Base-by-base conservation (phyloP, 495 filamentous ascomycete species). In the Lophiostoma macrostomum region DNA sequence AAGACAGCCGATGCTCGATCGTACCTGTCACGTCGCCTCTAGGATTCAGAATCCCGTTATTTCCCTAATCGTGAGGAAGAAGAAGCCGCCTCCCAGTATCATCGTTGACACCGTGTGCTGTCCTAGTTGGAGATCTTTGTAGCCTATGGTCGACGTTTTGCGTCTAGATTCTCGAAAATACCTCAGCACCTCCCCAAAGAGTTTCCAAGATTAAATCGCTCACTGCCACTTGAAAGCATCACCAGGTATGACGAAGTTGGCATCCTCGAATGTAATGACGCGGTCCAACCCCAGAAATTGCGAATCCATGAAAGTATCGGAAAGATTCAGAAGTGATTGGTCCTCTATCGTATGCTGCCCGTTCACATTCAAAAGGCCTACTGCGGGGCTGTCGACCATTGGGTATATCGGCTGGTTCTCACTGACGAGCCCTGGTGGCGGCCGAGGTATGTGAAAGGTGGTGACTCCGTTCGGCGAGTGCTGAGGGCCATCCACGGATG, bases 231-330 rank as follows among this genome's bases (percentile, higher is more conserved):
- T 36, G 16, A 49, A 38, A 1, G 18, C 31, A 49, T 49, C 45
- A 2, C 45, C 45, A 22, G 45, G 45, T 10, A 49, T 12, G 32
- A 23, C 36, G 16, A 49, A 49, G 31, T 49, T 49, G 16, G 31
- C 45, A 38, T 49, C 45, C 30, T 49, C 45, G 19, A 49, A 49
- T 31, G 45, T 49, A 38, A 49, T 49, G 32, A 49, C 45, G 7
- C 45, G 30, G 29, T 49, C 45, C 30, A 49, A 14, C 10, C 32
- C 45, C 7, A 49, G 14, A 38, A 49, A 49, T 20, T 49, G 45
- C 11, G 45, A 37, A 38, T 38, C 45, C 31, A 37, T 49, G 13
- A 49, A 37, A 13, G 45, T 38, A 28, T 49, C 45, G 11, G 45
- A 49, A 1, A 49, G 18, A 27, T 23, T 49, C 19, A 38, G 16